Evolutionary conservation across 805 yeast genomes (phyloP).

Genomic region (Candida hungchunana): DNA sequence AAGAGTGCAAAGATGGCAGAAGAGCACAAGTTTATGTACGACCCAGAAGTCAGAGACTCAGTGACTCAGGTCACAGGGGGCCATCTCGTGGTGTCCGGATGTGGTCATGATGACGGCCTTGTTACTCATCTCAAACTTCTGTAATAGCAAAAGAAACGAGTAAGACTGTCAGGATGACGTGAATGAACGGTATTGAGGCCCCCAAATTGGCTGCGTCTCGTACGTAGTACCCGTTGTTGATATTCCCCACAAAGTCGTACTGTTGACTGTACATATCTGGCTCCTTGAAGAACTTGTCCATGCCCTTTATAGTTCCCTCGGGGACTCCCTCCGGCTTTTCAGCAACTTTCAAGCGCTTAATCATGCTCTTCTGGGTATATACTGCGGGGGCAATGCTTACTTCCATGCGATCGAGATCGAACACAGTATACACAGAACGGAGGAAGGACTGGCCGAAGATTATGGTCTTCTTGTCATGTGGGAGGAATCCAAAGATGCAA

Average conservation of each 20-base stretch:
- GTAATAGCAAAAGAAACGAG: too few species aligned
- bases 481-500: constrained; percentile 15
- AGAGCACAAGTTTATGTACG: too few species aligned
- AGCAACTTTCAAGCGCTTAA: constrained; percentile 3
- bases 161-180: too few species aligned
- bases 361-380: constrained; percentile 7
- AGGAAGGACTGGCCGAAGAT: constrained; percentile 23
- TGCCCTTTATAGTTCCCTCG: constrained; percentile 8
- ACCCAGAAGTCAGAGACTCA: too few species aligned
- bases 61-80: too few species aligned
- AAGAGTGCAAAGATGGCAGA: neutral
- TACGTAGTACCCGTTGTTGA: constrained; percentile 15
- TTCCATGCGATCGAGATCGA: constrained; percentile 23
- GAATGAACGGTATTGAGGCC: too few species aligned
- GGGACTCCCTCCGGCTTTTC: constrained; percentile 6
- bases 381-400: constrained; percentile 23
- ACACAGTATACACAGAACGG: constrained; percentile 20
- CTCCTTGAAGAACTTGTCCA: constrained; percentile 1
- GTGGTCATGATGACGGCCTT: too few species aligned
- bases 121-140: too few species aligned
- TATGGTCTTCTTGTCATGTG: constrained; percentile 5
- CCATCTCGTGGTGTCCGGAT: too few species aligned
- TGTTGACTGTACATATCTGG: constrained; percentile 13
- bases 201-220: too few species aligned
- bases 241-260: constrained; percentile 17